A percentile compares a stretch with the other conserved stretches of the same genome.
phyloP scores from a whole-genome alignment of 2,329 filamentous ascomycete genomes.

The Graphiopsis chlorocephala region DNA sequence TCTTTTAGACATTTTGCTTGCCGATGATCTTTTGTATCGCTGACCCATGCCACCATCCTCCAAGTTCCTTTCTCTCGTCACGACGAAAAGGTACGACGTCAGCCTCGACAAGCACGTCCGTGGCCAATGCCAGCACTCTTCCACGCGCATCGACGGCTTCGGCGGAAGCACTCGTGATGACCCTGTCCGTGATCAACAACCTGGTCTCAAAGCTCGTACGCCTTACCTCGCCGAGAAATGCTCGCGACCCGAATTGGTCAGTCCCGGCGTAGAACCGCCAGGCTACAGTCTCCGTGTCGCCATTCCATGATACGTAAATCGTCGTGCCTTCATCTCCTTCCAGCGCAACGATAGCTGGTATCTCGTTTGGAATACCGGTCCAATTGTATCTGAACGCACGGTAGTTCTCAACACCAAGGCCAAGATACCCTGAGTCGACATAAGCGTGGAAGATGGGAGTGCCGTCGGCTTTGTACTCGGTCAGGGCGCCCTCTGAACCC shows the following conservation, averaged over 20 bases:
- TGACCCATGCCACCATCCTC: not conserved
- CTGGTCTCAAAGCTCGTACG: constrained; percentile 18
- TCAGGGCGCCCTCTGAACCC: constrained; percentile 39
- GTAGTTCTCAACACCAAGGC: constrained; percentile 39
- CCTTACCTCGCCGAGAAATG: constrained; percentile 15
- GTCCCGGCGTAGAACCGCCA: constrained; percentile 45
- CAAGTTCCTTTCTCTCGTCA: not conserved
- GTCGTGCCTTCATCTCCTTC: constrained; percentile 25
- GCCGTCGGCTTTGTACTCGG: constrained; percentile 42
- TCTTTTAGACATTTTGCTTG: not conserved
- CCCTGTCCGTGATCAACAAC: not conserved
- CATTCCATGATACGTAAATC: constrained; percentile 50
- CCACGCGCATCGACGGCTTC: constrained; percentile 8
- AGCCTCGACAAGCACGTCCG: not conserved
- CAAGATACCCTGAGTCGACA: constrained; percentile 30
- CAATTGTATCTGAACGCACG: constrained; percentile 50
- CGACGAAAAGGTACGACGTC: not conserved
- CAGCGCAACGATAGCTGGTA: constrained; percentile 36
- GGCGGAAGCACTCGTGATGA: not conserved
- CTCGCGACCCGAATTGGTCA: constrained; percentile 3
- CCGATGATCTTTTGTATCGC: not conserved
- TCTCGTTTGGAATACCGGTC: constrained; percentile 34
- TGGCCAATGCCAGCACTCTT: not conserved
- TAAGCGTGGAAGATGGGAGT: constrained; percentile 49
- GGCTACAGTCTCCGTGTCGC: constrained; percentile 39